Evolutionary conservation across 352 stramenopile genomes (phyloP), one percentile per base, ranked within the genome.

Genomic region (Elongisporangium anandrum): DNA sequence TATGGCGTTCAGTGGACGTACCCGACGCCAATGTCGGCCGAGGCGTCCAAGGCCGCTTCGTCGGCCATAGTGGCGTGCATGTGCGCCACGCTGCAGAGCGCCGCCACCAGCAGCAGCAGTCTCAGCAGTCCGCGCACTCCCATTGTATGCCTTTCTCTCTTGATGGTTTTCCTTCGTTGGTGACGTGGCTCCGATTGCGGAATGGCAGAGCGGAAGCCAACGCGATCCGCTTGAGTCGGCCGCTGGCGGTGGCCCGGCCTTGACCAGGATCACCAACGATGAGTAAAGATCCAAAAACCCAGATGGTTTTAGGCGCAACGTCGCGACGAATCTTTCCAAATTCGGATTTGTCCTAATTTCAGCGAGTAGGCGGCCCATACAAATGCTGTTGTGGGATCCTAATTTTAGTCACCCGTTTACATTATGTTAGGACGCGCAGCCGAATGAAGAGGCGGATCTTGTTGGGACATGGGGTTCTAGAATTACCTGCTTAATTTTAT

Each of bases 71-170:
- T 61, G 22, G 50, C 64, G 20, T 34, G 60, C n/a, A 58, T 49
- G 21, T 60, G 63, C 16, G 73, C 57, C 13, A 64, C 56, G 53
- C 64, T 72, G 62, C 63, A 70, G 34, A 87, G 50, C 26, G 69
- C 68, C 17, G 78, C 60, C 21, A 57, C 57, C 49, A 75, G 60
- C 23, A 86, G 38, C 45, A 87, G 64, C 52, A 82, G 64, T 57
- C 79, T 52, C 51, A 77, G 53, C 56, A 70, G 51, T 59, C 34
- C 34, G 10, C 34, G 34, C 34, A 45, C 34, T 45, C 34, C 34
- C 34, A 45, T 45, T 15, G 34, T 17, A 12, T 45, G 10, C 13
- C 34, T 45, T 12, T 45, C 12, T 16, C 34, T 45, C 13, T 15
- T 13, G 29, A 39, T 39, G 29, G 29, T 45, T 45, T 45, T 12